Evolutionary conservation across 2,329 filamentous ascomycete species (phyloP), one percentile per base, ranked within the genome.

Genomic region (Lojkania enalia): DNA sequence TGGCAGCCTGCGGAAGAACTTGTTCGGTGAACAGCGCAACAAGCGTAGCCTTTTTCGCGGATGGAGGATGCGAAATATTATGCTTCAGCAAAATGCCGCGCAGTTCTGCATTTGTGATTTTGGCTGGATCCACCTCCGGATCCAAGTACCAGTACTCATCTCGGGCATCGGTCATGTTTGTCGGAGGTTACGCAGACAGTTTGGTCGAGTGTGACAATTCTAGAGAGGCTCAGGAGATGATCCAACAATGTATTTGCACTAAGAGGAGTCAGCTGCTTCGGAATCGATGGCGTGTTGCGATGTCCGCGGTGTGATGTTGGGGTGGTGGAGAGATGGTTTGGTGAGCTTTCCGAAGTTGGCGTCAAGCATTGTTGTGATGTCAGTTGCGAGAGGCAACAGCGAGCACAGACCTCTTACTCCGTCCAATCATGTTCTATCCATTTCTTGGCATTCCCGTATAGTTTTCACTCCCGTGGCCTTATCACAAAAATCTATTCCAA

Each of bases 41-140:
- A 16, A 99, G 83, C 64, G 95, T 86, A 0, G 83, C 76, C 75
- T 99, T 99, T 75, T 97, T 99, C 11, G 94, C 90, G 3, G 85
- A 91, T 0, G 89, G 85, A 4, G 91, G 86, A 66, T 96, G 97
- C 27, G 83, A 74, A 61, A 97, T 77, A 66, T 90, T 87, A 74
- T 99, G 89, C 54, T 84, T 87, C 61, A 97, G 88, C 46, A 99
- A 83, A 55, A 97, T 95, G 37, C 88, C 92, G 61, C 94, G 88
- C 58, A 99, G 77, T 35, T 87, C 87, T 20, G 94, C 90, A 38
- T 97, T 84, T 1, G 90, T 97, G 52, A 97, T 81, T 53, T 81
- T 83, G 64, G 80, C 79, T 15, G 94, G 84, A 67, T 99, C 90
- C 68, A 96, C 97, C 60, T 82, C 88, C 42, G 88, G 81, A 64